Conservation (phyloP, 352 stramenopile genomes). For the Albugo candida region DNA sequence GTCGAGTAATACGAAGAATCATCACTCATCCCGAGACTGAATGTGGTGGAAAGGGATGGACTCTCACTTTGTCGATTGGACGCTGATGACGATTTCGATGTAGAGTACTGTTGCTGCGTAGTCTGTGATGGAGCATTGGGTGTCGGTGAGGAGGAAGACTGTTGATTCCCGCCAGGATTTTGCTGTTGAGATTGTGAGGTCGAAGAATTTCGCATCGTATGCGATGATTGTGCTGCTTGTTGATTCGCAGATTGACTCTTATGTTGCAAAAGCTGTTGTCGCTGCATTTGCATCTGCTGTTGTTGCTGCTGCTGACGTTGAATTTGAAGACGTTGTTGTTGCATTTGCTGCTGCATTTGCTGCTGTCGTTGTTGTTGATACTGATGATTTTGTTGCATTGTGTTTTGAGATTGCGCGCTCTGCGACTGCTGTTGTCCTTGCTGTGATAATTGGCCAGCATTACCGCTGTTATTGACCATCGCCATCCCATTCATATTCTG, state of each 20-base stretch:
- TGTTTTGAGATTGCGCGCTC: conserved; percentile 1
- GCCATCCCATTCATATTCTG: conserved; percentile 2
- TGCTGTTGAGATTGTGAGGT: neutral
- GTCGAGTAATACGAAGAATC: conserved; percentile 27
- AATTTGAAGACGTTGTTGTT: neutral
- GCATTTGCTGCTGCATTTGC: conserved; percentile 17
- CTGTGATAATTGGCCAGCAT: conserved; percentile 1
- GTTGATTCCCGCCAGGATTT: neutral
- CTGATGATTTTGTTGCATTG: conserved; percentile 1
- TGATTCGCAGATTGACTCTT: no score
- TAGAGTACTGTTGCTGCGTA: conserved; percentile 15
- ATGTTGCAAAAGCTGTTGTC: no score
- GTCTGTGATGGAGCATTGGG: neutral
- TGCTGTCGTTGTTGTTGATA: conserved; percentile 20
- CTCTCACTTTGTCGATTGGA: conserved; percentile 17
- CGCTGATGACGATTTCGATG: conserved; percentile 16
- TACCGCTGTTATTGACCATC: neutral
- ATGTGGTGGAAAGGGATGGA: conserved; percentile 16
- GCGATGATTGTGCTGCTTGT: conserved; percentile 11
- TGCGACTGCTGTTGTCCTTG: conserved; percentile 4
- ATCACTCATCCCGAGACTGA: conserved; percentile 25
- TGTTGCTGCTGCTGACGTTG: neutral
- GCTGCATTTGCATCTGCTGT: neutral
- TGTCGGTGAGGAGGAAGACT: neutral
- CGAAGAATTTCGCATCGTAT: no score